phyloP scores from a whole-genome alignment of 164 flowering plant species.

The Liriodendron chinense region DNA sequence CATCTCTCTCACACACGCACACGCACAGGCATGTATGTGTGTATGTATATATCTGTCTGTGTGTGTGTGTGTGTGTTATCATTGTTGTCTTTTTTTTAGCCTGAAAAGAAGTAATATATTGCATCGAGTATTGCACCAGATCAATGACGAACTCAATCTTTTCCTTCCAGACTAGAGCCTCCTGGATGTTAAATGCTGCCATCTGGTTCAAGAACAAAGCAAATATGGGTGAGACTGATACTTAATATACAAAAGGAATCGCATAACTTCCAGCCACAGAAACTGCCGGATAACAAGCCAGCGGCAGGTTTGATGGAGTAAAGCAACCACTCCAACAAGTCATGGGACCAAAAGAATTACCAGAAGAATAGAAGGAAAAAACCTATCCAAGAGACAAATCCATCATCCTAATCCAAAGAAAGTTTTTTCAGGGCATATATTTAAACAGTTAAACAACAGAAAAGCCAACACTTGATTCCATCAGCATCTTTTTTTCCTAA shows the following conservation, averaged over 20 bases:
- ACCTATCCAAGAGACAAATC: background rate
- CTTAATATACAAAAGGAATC: background rate
- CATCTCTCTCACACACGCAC: too few relatives aligned
- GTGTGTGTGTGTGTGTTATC: too few relatives aligned
- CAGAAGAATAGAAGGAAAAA: background rate
- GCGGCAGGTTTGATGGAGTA: background rate
- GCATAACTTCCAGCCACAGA: background rate
- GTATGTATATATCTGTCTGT: too few relatives aligned
- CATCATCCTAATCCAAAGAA: too few relatives aligned
- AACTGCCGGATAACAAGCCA: background rate
- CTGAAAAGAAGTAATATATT: background rate
- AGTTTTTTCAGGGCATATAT: too few relatives aligned
- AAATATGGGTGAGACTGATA: background rate
- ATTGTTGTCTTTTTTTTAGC: background rate
- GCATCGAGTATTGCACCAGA: conserved; percentile 48
- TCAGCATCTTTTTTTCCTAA: background rate
- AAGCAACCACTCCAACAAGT: conserved; percentile 4
- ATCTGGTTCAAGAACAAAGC: conserved; percentile 49
- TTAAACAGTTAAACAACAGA: too few relatives aligned
- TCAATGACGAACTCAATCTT: conserved; percentile 91
- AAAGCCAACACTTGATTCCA: background rate
- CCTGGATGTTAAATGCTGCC: conserved; percentile 99
- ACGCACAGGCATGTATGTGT: background rate
- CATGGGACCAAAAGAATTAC: background rate
- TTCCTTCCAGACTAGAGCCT: conserved; percentile 92